These are phyloP conservation scores for Alternaria viburni DNA, from an alignment of 2,329 filamentous ascomycete genomes.

Conservation along the genomic window DNA sequence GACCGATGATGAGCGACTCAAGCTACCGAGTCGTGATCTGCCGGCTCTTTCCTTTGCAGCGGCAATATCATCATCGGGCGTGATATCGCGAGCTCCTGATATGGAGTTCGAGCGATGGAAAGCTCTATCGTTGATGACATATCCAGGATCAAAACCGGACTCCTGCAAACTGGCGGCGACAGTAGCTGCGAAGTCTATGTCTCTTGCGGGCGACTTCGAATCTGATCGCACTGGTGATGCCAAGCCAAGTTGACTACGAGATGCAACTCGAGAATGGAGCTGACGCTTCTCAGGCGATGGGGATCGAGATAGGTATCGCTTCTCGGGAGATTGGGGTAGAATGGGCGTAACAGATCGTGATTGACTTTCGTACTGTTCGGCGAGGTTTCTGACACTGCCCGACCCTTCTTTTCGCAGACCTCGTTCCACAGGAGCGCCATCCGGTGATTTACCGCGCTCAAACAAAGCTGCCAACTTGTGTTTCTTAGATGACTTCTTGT, in stretches of 20 bases:
- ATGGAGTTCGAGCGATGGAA: slow-evolving; percentile 43
- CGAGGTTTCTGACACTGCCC: slow-evolving; percentile 31
- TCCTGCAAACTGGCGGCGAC: slow-evolving; percentile 55
- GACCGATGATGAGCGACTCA: slow-evolving; percentile 39
- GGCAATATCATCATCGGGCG: slow-evolving; percentile 42
- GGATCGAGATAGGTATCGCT: slow-evolving; percentile 23
- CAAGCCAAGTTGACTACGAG: slow-evolving; percentile 19
- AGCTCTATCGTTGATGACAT: slow-evolving; percentile 52
- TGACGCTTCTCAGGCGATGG: slow-evolving; percentile 19
- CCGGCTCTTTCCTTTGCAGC: slow-evolving; percentile 36
- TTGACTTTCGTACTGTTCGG: slow-evolving; percentile 31
- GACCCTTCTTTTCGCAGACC: slow-evolving; percentile 19
- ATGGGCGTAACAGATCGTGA: slow-evolving; percentile 28
- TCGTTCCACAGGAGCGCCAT: slow-evolving; percentile 8
- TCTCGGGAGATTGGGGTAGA: slow-evolving; percentile 16
- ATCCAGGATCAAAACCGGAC: slow-evolving; percentile 54
- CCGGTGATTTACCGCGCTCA: slow-evolving; percentile 31
- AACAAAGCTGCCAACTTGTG: slow-evolving; percentile 44
- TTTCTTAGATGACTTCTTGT: slow-evolving; percentile 49
- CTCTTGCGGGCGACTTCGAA: slow-evolving; percentile 37
- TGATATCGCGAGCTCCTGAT: slow-evolving; percentile 32
- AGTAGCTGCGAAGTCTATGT: slow-evolving; percentile 57
- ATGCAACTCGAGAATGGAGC: slow-evolving; percentile 19
- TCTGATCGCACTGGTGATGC: slow-evolving; percentile 33
- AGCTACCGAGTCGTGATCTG: slow-evolving; percentile 38